Evolutionary conservation across 345 rosid species (phyloP).

Genomic region (Atalantia buxifolia): DNA sequence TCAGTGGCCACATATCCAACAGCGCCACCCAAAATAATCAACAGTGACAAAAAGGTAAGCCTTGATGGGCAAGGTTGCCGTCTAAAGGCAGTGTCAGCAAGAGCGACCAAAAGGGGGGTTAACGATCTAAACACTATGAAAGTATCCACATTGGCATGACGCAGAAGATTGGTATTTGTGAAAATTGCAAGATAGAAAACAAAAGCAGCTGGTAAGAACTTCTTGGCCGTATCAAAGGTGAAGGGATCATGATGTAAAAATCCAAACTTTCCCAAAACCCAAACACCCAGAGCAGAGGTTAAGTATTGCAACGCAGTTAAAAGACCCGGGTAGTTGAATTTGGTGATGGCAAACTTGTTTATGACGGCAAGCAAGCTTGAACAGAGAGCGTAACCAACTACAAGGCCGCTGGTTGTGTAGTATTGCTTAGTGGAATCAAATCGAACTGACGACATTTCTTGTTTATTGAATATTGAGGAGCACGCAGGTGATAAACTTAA

Average conservation of each 20-base stretch:
- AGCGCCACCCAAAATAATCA: constrained; percentile 80
- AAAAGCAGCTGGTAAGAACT: constrained; percentile 85
- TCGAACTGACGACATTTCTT: constrained; percentile 37
- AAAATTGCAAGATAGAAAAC: constrained; percentile 94
- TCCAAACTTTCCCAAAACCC: constrained; percentile 75
- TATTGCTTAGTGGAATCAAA: constrained; percentile 40
- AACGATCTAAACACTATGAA: constrained; percentile 91
- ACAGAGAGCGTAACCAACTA: constrained; percentile 87
- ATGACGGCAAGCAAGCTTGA: constrained; percentile 98
- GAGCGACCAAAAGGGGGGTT: constrained; percentile 90
- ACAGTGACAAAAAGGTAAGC: constrained; percentile 60
- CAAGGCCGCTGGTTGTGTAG: constrained; percentile 78
- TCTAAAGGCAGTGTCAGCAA: constrained; percentile 81
- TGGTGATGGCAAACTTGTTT: constrained; percentile 91
- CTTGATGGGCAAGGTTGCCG: constrained; percentile 82
- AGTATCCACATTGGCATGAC: constrained; percentile 96
- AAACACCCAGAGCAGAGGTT: constrained; percentile 76
- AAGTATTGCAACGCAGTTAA: constrained; percentile 91
- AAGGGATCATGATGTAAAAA: constrained; percentile 82
- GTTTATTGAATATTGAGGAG: not conserved
- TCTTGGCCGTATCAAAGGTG: constrained; percentile 80
- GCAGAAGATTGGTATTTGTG: constrained; percentile 93
- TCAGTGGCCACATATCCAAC: constrained; percentile 94
- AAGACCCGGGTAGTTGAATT: constrained; percentile 82
- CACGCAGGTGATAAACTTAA: not conserved